Evolutionary conservation across 768 basidiomycete species (phyloP), one percentile per base, ranked within the genome.

Genomic region (Hygrocybe punicea): DNA sequence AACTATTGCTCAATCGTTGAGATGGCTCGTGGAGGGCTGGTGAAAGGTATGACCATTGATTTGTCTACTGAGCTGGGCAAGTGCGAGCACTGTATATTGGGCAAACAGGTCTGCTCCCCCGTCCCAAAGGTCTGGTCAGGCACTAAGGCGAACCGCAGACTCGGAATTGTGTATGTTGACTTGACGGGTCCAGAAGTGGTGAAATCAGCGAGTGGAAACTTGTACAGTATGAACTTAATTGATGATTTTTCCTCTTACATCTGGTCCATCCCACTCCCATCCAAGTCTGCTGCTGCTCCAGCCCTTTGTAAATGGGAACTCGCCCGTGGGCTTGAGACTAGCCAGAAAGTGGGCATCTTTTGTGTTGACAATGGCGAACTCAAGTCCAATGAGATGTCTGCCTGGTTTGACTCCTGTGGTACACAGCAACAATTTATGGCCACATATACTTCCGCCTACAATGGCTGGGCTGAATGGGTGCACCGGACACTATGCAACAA

Each of bases 381-480:
- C 3, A 61, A 56, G 50, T 65, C 53, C 55, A 57, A 53, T 9
- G 55, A 58, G 16, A 64, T 70, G 63, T 42, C 50, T 7, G 53
- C 35, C 4, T 69, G 48, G 19, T n/a, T 48, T 4, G 40, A 16
- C 40, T 16, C 19, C 16, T 14, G 25, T 17, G 66, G 70, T 1
- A 62, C 54, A 1, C 9, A 42, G 1, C 58, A 63, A 8, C 46
- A 66, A 19, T 63, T 52, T 51, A 72, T 70, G 0, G 69, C 70
- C 0, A 66, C 72, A 0, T 64, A 77, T 59, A 76, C 72, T 7
- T 76, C 72, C n/a, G 69, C 67, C 0, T 70, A 76, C 11, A 77
- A 71, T 55, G 73, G 77, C 3, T 57, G 60, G 7, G 73, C 73
- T 3, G 73, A 78, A 51, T 64, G 71, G 0, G 51, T 71, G 36